phyloP scores from a whole-genome alignment of 75 land plant genomes.

The Isoetes taiwanensis region DNA sequence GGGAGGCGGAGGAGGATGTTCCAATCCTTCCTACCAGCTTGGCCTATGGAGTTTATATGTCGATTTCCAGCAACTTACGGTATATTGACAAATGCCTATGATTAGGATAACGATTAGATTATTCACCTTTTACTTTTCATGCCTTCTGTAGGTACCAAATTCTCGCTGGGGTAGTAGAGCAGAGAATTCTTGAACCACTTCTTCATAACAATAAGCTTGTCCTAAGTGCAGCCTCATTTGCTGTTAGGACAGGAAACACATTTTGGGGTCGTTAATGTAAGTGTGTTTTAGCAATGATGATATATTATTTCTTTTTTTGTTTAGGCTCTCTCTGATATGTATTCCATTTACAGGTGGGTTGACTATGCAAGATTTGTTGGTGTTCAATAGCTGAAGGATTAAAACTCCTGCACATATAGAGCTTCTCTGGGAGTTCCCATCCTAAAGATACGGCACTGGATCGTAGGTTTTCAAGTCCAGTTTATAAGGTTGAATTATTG shows the following conservation, averaged over 20 bases:
- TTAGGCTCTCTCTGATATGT: neutral
- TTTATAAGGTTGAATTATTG: too few relatives aligned
- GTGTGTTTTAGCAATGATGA: constrained; percentile 9
- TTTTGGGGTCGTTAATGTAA: constrained; percentile 79
- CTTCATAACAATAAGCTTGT: constrained; percentile 64
- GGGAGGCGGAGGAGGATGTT: constrained; percentile 57
- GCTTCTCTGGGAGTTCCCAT: too few relatives aligned
- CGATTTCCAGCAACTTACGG: constrained; percentile 83
- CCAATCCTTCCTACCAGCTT: constrained; percentile 68
- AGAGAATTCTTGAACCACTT: constrained; percentile 73
- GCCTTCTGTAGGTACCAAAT: constrained; percentile 52
- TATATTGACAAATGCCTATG: constrained; percentile 7
- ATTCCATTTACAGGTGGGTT: constrained; percentile 66
- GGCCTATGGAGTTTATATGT: constrained; percentile 86
- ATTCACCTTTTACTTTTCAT: neutral
- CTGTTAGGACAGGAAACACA: constrained; percentile 79
- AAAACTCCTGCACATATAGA: too few relatives aligned
- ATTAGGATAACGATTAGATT: neutral
- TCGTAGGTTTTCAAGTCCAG: too few relatives aligned
- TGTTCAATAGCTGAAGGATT: constrained; percentile 47
- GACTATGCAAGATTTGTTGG: constrained; percentile 91
- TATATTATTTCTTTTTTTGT: neutral
- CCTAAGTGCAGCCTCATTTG: constrained; percentile 63
- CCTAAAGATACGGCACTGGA: too few relatives aligned
- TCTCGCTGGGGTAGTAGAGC: constrained; percentile 79